Percentiles rank a stretch among this genome's conserved stretches.
Conservation (phyloP, 208 protist species). For the Trypanosoma mega region DNA sequence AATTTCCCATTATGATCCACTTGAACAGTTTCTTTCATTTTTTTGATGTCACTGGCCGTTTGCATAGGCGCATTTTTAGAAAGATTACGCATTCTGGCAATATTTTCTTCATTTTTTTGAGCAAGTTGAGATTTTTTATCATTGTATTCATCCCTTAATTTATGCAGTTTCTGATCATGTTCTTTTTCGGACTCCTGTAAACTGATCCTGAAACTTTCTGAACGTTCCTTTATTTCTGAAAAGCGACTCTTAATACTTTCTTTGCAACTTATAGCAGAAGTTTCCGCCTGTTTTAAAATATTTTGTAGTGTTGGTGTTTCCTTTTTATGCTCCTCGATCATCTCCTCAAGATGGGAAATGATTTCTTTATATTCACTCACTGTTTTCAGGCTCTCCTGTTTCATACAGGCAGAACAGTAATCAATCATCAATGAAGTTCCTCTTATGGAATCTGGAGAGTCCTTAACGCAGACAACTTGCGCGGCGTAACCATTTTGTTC, state of each 20-base stretch:
- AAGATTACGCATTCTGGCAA: constrained; percentile 12
- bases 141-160: not conserved
- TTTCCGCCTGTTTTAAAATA: constrained; percentile 8
- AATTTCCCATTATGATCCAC: constrained; percentile 9
- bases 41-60: constrained; percentile 8
- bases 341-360: constrained; percentile 5
- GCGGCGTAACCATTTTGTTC: constrained; percentile 19
- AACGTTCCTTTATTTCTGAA: not conserved
- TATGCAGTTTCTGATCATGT: not conserved
- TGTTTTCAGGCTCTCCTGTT: constrained; percentile 12
- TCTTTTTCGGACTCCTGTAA: not conserved
- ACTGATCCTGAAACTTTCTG: not conserved
- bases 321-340: constrained; percentile 11
- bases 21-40: constrained; percentile 7
- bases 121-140: not conserved
- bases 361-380: constrained; percentile 19
- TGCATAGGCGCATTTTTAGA: constrained; percentile 12
- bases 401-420: constrained; percentile 12
- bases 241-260: not conserved
- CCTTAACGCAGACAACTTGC: constrained; percentile 12
- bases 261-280: not conserved
- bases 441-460: not conserved
- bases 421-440: not conserved
- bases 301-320: not conserved
- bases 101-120: not conserved